Conservation (phyloP, 306 rosid genomes). For the Vicia sativa region DNA sequence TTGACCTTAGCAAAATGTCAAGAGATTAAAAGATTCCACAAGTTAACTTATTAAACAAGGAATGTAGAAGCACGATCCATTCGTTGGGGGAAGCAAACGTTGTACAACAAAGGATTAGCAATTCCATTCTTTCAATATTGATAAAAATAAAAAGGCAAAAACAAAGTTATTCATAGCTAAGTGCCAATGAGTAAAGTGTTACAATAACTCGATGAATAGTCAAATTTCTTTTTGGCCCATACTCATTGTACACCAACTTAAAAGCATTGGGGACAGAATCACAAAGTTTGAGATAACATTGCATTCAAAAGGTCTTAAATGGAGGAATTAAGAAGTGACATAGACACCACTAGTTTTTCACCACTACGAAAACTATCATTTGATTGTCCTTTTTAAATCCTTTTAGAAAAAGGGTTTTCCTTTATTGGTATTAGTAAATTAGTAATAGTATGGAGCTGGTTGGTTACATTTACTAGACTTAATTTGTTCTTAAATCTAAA, state of each 20-base stretch:
- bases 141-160: conserved; percentile 36
- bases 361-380: conserved; percentile 17
- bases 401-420: neutral
- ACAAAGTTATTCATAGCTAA: conserved; percentile 33
- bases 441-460: conserved; percentile 11
- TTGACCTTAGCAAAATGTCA: conserved; percentile 39
- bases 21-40: conserved; percentile 19
- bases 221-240: conserved; percentile 45
- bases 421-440: neutral
- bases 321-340: conserved; percentile 31
- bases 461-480: conserved; percentile 5
- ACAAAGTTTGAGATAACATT: conserved; percentile 35
- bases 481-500: conserved; percentile 1
- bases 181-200: conserved; percentile 40
- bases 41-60: conserved; percentile 37
- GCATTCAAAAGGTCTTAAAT: conserved; percentile 29
- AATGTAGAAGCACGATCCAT: conserved; percentile 56
- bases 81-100: conserved; percentile 46
- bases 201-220: conserved; percentile 37
- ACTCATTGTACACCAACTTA: conserved; percentile 53
- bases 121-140: conserved; percentile 26
- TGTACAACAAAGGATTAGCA: conserved; percentile 17
- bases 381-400: conserved; percentile 10
- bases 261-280: conserved; percentile 42
- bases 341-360: conserved; percentile 29